A percentile compares a stretch with the other conserved stretches of the same genome.
Conservation (phyloP, 1,284 basidiomycete genomes). For the Nidula niveotomentosa region DNA sequence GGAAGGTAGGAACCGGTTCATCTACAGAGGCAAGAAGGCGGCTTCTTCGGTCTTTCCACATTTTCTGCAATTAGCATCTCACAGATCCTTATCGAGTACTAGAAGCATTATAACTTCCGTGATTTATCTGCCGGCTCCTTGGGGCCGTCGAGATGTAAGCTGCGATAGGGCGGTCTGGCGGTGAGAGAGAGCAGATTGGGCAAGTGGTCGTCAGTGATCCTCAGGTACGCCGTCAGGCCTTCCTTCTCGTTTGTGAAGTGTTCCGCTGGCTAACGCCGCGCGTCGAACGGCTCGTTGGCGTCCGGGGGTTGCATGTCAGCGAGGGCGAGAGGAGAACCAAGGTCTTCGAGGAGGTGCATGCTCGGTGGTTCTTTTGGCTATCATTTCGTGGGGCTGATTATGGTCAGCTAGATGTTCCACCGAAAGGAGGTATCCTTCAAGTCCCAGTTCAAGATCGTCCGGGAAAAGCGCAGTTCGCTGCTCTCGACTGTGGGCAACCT, state of each 20-base stretch:
- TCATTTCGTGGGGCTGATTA: no score
- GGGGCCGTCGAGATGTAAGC: not conserved
- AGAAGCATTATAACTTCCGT: constrained; percentile 40
- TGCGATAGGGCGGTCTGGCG: no score
- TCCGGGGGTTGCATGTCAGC: constrained; percentile 64
- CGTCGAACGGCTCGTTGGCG: constrained; percentile 50
- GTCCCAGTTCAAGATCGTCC: not conserved
- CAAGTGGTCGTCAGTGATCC: no score
- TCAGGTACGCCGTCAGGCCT: no score
- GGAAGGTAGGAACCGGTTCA: constrained; percentile 82
- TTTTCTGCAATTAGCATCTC: not conserved
- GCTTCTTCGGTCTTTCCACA: constrained; percentile 1
- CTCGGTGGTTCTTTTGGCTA: no score
- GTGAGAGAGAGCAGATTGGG: no score
- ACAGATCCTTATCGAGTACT: constrained; percentile 89
- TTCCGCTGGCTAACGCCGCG: not conserved
- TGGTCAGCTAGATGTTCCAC: no score
- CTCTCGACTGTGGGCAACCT: no score
- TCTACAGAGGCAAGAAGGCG: constrained; percentile 79
- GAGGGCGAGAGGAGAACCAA: constrained; percentile 27
- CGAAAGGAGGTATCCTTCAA: not conserved
- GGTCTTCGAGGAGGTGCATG: not conserved
- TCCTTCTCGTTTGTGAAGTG: not conserved
- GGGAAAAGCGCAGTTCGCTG: no score
- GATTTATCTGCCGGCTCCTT: not conserved